A percentile compares a stretch with the other conserved stretches of the same genome.
Evolutionary conservation across 2,329 filamentous ascomycete genomes (phyloP).

Genomic region (Fusarium pilosicola): DNA sequence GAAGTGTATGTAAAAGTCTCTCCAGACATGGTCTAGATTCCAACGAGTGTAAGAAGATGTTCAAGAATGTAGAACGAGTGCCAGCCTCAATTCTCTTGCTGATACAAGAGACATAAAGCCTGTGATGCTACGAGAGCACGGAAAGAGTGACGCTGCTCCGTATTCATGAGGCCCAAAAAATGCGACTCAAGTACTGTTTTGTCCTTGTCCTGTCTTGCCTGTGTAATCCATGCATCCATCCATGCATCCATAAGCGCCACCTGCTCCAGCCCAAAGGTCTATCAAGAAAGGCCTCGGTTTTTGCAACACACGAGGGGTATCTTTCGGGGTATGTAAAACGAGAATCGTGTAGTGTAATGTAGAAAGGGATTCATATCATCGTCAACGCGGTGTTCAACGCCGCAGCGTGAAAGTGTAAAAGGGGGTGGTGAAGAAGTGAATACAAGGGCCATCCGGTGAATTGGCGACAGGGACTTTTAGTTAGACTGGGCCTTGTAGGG

Average conservation of each 20-base stretch:
- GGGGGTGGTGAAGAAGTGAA: conserved; percentile 17
- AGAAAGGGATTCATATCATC: conserved; percentile 39
- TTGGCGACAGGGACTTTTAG: conserved; percentile 20
- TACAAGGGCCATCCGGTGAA: conserved; percentile 24
- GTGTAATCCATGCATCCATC: conserved; percentile 30
- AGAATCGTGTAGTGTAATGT: conserved; percentile 32
- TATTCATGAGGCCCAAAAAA: background rate
- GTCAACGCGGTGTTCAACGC: conserved; percentile 45
- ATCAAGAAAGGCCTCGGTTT: conserved; percentile 39
- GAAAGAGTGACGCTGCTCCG: conserved; percentile 25
- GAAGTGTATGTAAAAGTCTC: conserved; percentile 37
- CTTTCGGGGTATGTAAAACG: conserved; percentile 42
- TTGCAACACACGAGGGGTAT: conserved; percentile 44
- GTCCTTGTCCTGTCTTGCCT: conserved; percentile 32
- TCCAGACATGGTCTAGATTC: conserved; percentile 21
- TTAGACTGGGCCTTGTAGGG: conserved; percentile 9
- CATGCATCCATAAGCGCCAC: conserved; percentile 39
- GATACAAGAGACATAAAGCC: conserved; percentile 41
- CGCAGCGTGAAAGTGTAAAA: conserved; percentile 23
- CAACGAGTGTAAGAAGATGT: conserved; percentile 43
- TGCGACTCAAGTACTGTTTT: conserved; percentile 20
- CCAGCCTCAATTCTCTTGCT: conserved; percentile 43
- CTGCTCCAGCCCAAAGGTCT: conserved; percentile 44
- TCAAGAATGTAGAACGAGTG: conserved; percentile 42
- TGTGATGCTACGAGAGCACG: conserved; percentile 36